A percentile compares a stretch with the other conserved stretches of the same genome.
Evolutionary conservation across 345 rosid species (phyloP).

Genomic region (Boechera divaricarpa): DNA sequence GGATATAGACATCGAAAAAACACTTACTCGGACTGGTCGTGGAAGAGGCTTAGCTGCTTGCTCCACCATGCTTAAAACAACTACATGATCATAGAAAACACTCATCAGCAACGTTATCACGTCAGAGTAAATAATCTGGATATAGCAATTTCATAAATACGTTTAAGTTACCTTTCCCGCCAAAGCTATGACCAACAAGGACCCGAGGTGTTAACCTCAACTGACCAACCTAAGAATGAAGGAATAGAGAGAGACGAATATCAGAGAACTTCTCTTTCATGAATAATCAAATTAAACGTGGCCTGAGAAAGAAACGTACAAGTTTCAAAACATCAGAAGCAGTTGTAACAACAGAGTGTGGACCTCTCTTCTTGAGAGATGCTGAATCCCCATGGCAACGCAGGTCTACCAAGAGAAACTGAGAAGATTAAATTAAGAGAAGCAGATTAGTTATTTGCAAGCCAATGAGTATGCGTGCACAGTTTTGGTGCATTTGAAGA

Average conservation of each 20-base stretch:
- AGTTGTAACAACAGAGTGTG: constrained; percentile 82
- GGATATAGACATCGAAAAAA: constrained; percentile 6
- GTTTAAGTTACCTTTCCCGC: constrained; percentile 80
- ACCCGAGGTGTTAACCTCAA: constrained; percentile 85
- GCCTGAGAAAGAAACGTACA: constrained; percentile 46
- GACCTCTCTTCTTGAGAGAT: constrained; percentile 65
- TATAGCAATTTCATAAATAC: neutral
- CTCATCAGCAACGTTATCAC: constrained; percentile 38
- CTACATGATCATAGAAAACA: constrained; percentile 53
- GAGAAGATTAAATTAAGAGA: constrained; percentile 24
- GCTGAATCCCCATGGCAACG: constrained; percentile 99
- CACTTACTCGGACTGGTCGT: constrained; percentile 80
- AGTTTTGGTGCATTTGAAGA: neutral
- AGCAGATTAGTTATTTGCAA: constrained; percentile 24
- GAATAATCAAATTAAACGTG: neutral
- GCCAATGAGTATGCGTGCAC: neutral
- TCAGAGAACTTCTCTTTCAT: neutral
- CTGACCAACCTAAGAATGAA: constrained; percentile 62
- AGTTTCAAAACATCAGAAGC: constrained; percentile 90
- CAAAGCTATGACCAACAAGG: constrained; percentile 97
- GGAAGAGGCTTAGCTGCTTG: constrained; percentile 99
- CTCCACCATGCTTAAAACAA: constrained; percentile 94
- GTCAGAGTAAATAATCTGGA: neutral
- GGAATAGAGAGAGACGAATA: neutral
- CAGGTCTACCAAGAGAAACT: constrained; percentile 91